A percentile compares a stretch with the other conserved stretches of the same genome.
These are phyloP conservation scores for Hippophae gyantsensis DNA, from an alignment of 306 rosid genomes.

Conservation along the genomic window DNA sequence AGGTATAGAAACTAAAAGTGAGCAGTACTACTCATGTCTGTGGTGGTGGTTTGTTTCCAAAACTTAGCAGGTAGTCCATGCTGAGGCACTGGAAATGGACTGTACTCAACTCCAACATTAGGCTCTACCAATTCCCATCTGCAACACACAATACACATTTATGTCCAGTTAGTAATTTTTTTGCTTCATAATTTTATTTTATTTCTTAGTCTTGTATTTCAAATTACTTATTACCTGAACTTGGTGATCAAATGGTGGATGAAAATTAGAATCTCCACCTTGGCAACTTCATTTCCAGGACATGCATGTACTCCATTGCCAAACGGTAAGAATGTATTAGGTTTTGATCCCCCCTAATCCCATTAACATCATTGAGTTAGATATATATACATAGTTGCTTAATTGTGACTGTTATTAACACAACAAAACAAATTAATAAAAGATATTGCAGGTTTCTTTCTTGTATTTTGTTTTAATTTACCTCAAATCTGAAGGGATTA, in stretches of 20 bases:
- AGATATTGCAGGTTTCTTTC: too few species aligned
- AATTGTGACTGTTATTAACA: background rate
- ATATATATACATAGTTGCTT: background rate
- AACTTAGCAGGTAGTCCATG: conserved; percentile 20
- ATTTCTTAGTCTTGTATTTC: background rate
- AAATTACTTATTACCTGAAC: conserved; percentile 12
- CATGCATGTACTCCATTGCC: conserved; percentile 24
- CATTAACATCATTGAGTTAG: background rate
- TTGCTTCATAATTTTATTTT: too few species aligned
- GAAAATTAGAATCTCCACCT: conserved; percentile 15
- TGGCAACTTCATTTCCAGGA: conserved; percentile 25
- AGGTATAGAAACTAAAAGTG: too few species aligned
- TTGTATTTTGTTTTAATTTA: background rate
- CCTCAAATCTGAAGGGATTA: conserved; percentile 23
- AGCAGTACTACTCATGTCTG: too few species aligned
- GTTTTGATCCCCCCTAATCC: conserved; percentile 7
- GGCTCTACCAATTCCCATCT: conserved; percentile 17
- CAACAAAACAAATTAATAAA: background rate
- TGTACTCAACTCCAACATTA: conserved; percentile 9
- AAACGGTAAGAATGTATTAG: conserved; percentile 19
- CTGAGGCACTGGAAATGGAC: conserved; percentile 20
- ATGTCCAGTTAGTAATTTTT: background rate
- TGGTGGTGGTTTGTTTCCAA: background rate
- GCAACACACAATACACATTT: background rate
- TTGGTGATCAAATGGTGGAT: conserved; percentile 21